phyloP scores from a whole-genome alignment of 805 yeast genomes.

The Myxozyma sirexii region DNA sequence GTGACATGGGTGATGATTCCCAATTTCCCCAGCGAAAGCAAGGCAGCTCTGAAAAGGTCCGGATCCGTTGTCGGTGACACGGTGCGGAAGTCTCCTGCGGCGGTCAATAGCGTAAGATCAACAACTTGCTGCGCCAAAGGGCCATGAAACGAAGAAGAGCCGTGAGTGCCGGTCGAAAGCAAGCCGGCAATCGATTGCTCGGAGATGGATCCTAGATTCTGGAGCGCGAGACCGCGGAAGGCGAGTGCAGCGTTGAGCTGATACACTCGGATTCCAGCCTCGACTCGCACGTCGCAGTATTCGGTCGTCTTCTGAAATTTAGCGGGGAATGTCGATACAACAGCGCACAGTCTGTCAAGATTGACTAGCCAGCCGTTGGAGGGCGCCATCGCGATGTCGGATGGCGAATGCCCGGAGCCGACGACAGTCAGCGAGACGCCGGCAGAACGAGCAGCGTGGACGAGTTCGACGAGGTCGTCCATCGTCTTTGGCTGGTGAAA shows the following conservation, averaged over 20 bases:
- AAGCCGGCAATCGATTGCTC: conserved; percentile 96
- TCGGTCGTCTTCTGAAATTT: conserved; percentile 56
- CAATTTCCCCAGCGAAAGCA: conserved; percentile 84
- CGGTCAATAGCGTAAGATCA: conserved; percentile 70
- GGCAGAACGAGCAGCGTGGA: conserved; percentile 61
- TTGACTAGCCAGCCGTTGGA: conserved; percentile 78
- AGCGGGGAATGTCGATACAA: conserved; percentile 29
- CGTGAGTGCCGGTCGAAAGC: conserved; percentile 95
- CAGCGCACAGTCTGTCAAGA: conserved; percentile 69
- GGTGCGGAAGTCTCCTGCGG: conserved; percentile 68
- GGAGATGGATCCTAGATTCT: conserved; percentile 89
- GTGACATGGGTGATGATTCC: conserved; percentile 89
- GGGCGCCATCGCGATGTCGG: conserved; percentile 79
- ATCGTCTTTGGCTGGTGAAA: conserved; percentile 75
- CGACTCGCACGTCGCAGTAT: conserved; percentile 89
- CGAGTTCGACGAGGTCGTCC: conserved; percentile 69
- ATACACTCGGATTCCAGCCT: conserved; percentile 83
- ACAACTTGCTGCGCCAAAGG: conserved; percentile 86
- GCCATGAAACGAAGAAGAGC: conserved; percentile 92
- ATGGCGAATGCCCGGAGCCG: conserved; percentile 96
- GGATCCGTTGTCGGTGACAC: conserved; percentile 67
- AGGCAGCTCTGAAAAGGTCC: conserved; percentile 75
- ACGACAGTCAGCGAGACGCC: conserved; percentile 75
- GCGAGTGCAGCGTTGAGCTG: conserved; percentile 72
- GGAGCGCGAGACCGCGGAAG: conserved; percentile 71